These are phyloP conservation scores for Schwanniomyces etchellsii DNA, from an alignment of 1,139 yeast genomes.

Conservation along the genomic window DNA sequence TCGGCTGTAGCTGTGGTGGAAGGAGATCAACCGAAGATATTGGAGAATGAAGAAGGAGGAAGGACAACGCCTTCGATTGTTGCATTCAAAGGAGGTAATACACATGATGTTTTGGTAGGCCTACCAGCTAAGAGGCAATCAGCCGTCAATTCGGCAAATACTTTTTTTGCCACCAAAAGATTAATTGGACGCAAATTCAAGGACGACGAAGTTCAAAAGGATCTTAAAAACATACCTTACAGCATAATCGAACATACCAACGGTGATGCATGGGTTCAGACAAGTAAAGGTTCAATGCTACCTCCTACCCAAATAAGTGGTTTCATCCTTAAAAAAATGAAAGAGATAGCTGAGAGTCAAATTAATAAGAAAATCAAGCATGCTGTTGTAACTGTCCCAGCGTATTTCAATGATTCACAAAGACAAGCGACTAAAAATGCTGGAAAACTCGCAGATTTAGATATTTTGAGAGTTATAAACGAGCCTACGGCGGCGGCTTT, in stretches of 20 bases:
- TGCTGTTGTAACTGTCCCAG: conserved; percentile 84
- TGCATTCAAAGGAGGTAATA: conserved; percentile 83
- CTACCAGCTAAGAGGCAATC: conserved; percentile 99
- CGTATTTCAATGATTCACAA: conserved; percentile 74
- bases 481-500: conserved; percentile 83
- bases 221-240: conserved; percentile 67
- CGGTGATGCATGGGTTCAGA: conserved; percentile 99
- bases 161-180: conserved; percentile 97
- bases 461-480: conserved; percentile 64
- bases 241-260: conserved; percentile 92
- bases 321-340: conserved; percentile 90
- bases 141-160: conserved; percentile 96
- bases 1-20: conserved; percentile 72
- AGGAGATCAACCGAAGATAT: conserved; percentile 45
- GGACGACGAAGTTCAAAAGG: conserved; percentile 63
- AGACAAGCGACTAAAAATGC: conserved; percentile 74
- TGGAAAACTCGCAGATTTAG: conserved; percentile 61
- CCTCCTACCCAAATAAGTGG: conserved; percentile 99
- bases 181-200: conserved; percentile 67
- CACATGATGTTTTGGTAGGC: conserved; percentile 86
- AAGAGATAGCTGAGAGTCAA: conserved; percentile 93
- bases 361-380: conserved; percentile 60
- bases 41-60: conserved; percentile 87
- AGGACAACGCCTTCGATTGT: conserved; percentile 99
- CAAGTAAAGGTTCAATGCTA: conserved; percentile 80